Percentiles rank a stretch among this genome's conserved stretches.
These are phyloP conservation scores for Lodderomyces pseudojiufengensis DNA, from an alignment of 1,139 yeast species.

Conservation along the genomic window DNA sequence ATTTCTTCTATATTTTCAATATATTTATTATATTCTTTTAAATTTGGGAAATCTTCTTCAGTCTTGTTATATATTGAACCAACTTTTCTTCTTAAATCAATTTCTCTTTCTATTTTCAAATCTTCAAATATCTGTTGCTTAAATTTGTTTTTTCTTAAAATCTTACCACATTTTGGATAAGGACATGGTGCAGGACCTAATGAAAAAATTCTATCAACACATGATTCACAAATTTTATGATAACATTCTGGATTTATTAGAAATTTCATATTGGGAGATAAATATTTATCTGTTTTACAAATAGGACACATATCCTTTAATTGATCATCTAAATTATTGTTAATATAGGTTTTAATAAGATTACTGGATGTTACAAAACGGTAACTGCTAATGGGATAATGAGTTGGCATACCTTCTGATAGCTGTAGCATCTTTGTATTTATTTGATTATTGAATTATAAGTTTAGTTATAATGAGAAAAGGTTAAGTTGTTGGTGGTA, in stretches of 20 bases:
- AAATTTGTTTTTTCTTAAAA: constrained; percentile 80
- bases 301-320: constrained; percentile 90
- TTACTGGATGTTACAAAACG: background rate
- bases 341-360: too few species aligned
- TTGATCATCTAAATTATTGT: constrained; percentile 27
- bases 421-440: constrained; percentile 6
- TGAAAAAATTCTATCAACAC: constrained; percentile 91
- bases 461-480: too few species aligned
- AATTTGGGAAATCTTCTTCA: constrained; percentile 61
- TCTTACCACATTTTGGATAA: constrained; percentile 85
- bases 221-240: constrained; percentile 94
- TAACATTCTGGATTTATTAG: constrained; percentile 96
- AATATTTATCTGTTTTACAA: constrained; percentile 90
- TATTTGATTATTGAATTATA: too few species aligned
- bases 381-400: too few species aligned
- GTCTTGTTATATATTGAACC: constrained; percentile 76
- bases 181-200: constrained; percentile 98
- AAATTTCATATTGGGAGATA: constrained; percentile 90
- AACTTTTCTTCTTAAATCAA: constrained; percentile 82
- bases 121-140: constrained; percentile 92
- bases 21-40: constrained; percentile 67
- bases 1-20: constrained; percentile 81
- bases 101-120: constrained; percentile 82
- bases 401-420: constrained; percentile 6
- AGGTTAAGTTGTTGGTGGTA: too few species aligned